Base-by-base conservation (phyloP, 139 green algal genomes). In the Ostreobium quekettii region DNA sequence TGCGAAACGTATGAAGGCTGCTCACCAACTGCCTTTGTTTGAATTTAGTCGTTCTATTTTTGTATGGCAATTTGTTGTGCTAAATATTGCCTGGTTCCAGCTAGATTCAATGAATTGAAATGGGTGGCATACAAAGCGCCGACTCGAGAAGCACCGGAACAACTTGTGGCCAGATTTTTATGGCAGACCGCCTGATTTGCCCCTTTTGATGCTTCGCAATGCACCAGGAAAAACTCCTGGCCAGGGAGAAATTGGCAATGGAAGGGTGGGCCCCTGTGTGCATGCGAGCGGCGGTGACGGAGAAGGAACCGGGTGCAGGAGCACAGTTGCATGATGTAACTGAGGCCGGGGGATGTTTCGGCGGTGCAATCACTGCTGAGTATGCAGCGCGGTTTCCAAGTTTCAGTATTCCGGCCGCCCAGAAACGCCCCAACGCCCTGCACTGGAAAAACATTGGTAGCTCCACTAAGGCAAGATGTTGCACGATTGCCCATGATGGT, bases 401-500 rank as follows among this genome's bases (percentile, higher is more conserved):
- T 53, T 11, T 26, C 19, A 53, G 19, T 19, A 53, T 53, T 53
- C 19, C 42, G 15, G 15, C 42, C 11, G 11, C 19, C 15, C 15
- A 26, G 42, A 53, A 53, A 19, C 19, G 15, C 42, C 42, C 42
- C 11, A 53, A 53, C 42, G 42, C 42, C 15, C 42, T 53, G 11
- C 42, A 53, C 42, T 53, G 42, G 42, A 53, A 53, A 19, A 53
- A 19, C 11, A 53, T 19, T 11, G 42, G 42, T 19, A 26, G 19
- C 42, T 53, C 42, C 42, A 53, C 19, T 11, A 53, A 53, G 42
- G 42, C 42, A 53, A 53, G 42, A 26, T 53, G 11, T 53, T 53
- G 15, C 11, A 53, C 42, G 19, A 19, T 19, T 53, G 15, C 42
- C 42, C n/a, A n/a, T n/a, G n/a, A n/a, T n/a, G n/a, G n/a, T n/a